Conservation (phyloP, 176 grass and related monocot genomes). For the Hsuehochloa calcarea region DNA sequence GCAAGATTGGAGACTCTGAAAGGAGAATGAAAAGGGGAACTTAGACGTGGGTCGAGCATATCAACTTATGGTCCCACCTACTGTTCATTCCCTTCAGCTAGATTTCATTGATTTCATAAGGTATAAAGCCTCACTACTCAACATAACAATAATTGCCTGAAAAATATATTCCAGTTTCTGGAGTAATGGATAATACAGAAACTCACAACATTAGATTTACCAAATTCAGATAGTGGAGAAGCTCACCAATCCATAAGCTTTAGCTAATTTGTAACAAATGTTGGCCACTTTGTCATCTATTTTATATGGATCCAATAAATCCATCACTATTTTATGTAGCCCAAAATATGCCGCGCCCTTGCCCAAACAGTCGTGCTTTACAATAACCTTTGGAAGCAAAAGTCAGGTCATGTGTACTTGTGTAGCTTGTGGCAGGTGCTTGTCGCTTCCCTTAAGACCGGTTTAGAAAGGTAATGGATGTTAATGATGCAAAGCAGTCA, state of each 20-base stretch:
- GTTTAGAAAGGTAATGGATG: slow-evolving; percentile 12
- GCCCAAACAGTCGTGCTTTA: slow-evolving; percentile 23
- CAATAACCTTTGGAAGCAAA: not conserved
- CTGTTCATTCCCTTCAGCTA: not conserved
- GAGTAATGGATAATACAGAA: not conserved
- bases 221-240: not conserved
- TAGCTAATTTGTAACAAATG: not conserved
- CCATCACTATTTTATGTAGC: not conserved
- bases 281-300: not conserved
- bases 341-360: not conserved
- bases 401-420: slow-evolving; percentile 14
- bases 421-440: slow-evolving; percentile 31
- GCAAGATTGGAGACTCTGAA: not conserved
- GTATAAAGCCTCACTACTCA: not conserved
- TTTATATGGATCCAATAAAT: not conserved
- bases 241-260: not conserved
- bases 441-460: slow-evolving; percentile 34
- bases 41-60: not conserved
- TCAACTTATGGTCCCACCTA: not conserved
- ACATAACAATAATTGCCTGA: not conserved
- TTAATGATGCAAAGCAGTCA: not conserved
- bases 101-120: not conserved
- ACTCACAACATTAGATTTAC: not conserved
- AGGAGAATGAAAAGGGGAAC: not conserved
- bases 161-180: not conserved